Base-by-base conservation (phyloP, 306 rosid species). In the Psophocarpus tetragonolobus region DNA sequence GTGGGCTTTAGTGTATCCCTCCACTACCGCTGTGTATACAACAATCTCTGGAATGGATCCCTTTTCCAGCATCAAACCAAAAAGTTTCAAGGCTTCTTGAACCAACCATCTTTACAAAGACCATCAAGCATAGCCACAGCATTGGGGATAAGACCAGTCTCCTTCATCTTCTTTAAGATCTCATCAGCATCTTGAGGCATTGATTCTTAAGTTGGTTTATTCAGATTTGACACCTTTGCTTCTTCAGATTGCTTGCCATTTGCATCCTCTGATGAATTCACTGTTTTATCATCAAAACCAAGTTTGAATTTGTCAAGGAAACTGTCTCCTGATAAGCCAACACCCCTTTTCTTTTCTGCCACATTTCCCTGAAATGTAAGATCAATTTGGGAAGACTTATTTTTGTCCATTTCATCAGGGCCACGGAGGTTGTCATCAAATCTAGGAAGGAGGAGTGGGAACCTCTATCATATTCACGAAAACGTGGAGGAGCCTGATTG, bases 61-160 rank as follows among this genome's bases (percentile, higher is more conserved):
- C 84, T 91, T 95, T 74, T 92, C 97, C 4, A 96, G 91, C 92
- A 95, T 91, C 78, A 82, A 71, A 24, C 91, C 93, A 36, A 95
- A 92, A 64, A 95, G 96, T 65, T 92, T 92, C 96, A 95, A 88
- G 26, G 98, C 96, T 69, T 92, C 98, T 85, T 95, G 97, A 68
- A 91, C 94, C 56, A 89, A 47, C 97, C 98, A 79, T 95, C 97
- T 83, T 95, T 92, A 81, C 98, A 92, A n/a, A 95, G 87, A 41
- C 97, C 92, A 74, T 95, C 98, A 36, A 95, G 97, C 98, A 95
- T 95, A 20, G 97, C 97, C 67, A 92, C 97, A 2, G 97, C 93
- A 69, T 89, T 95, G 50, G 98, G 98, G 69, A 95, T 95, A 14
- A 95, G 85, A 75, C 98, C 98, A 24, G 92, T 87, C 84, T 92